Percentiles rank a stretch among this genome's conserved stretches.
phyloP scores from a whole-genome alignment of 2,329 filamentous ascomycete genomes.

The Cercospora sojina region DNA sequence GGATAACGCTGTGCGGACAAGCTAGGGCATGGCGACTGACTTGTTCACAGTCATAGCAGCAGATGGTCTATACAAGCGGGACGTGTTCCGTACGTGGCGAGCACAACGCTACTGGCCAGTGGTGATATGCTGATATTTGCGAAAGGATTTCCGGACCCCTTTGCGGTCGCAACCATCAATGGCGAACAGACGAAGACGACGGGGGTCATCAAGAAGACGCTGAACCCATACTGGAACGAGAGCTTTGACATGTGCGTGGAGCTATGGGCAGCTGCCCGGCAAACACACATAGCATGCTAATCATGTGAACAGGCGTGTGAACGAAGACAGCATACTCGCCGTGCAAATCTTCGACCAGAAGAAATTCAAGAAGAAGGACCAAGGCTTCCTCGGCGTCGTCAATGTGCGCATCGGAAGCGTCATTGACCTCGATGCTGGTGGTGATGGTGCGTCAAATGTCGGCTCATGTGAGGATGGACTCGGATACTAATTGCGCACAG shows the following conservation, averaged over 20 bases:
- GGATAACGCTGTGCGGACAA: neutral
- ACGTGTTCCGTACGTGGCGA: slow-evolving; percentile 85
- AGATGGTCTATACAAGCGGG: slow-evolving; percentile 96
- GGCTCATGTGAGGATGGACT: neutral
- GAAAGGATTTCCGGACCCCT: slow-evolving; percentile 92
- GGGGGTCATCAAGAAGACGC: slow-evolving; percentile 89
- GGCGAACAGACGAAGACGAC: slow-evolving; percentile 99
- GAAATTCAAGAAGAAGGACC: slow-evolving; percentile 99
- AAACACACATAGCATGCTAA: slow-evolving; percentile 13
- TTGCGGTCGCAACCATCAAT: slow-evolving; percentile 93
- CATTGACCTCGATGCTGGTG: slow-evolving; percentile 83
- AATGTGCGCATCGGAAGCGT: slow-evolving; percentile 95
- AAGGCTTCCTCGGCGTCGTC: slow-evolving; percentile 95
- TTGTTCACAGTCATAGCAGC: slow-evolving; percentile 81
- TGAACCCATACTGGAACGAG: slow-evolving; percentile 99
- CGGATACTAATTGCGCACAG: slow-evolving; percentile 44
- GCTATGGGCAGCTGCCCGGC: neutral
- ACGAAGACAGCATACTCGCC: slow-evolving; percentile 92
- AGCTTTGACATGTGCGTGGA: slow-evolving; percentile 87
- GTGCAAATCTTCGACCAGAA: slow-evolving; percentile 99
- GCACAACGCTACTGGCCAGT: slow-evolving; percentile 10
- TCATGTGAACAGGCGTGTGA: slow-evolving; percentile 65
- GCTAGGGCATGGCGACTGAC: slow-evolving; percentile 24
- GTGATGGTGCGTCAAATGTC: slow-evolving; percentile 69
- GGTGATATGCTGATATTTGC: slow-evolving; percentile 21